phyloP scores from a whole-genome alignment of 2,329 filamentous ascomycete species.

The Myrmaecium sp. region DNA sequence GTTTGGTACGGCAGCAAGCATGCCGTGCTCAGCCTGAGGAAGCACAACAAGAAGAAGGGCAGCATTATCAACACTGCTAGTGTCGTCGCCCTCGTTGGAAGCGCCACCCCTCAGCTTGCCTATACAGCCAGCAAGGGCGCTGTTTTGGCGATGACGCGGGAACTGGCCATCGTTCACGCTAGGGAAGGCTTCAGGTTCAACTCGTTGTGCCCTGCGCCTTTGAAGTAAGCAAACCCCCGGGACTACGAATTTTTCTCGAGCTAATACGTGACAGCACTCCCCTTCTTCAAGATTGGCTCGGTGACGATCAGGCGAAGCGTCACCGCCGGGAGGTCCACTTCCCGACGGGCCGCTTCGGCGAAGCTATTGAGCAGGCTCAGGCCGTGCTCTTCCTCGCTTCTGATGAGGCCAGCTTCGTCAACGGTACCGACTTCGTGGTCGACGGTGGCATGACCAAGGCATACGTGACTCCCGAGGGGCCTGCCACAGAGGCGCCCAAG shows the following conservation, averaged over 20 bases:
- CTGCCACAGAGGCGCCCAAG: constrained; percentile 34
- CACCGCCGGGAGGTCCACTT: constrained; percentile 76
- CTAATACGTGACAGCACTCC: too few relatives aligned
- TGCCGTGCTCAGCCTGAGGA: constrained; percentile 64
- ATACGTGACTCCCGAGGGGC: constrained; percentile 51
- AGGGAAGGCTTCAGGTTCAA: constrained; percentile 85
- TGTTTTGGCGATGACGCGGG: constrained; percentile 75
- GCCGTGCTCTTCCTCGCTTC: constrained; percentile 76
- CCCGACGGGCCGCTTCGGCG: constrained; percentile 72
- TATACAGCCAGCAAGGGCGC: constrained; percentile 93
- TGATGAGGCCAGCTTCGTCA: constrained; percentile 80
- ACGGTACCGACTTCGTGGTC: constrained; percentile 81
- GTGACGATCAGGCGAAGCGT: constrained; percentile 69
- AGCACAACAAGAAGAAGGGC: constrained; percentile 59
- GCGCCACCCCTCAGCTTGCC: constrained; percentile 74
- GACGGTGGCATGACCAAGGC: constrained; percentile 91
- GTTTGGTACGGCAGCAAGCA: constrained; percentile 97
- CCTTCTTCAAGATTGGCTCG: constrained; percentile 82
- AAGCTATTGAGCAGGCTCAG: constrained; percentile 86
- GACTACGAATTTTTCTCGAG: background rate
- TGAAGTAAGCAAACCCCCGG: constrained; percentile 42
- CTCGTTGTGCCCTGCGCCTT: constrained; percentile 70
- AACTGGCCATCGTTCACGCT: constrained; percentile 83
- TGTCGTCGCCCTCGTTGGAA: constrained; percentile 73
- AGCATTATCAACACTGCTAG: constrained; percentile 88